phyloP scores from a whole-genome alignment of 1,284 basidiomycete species.

The Ceratobasidium sp. region DNA sequence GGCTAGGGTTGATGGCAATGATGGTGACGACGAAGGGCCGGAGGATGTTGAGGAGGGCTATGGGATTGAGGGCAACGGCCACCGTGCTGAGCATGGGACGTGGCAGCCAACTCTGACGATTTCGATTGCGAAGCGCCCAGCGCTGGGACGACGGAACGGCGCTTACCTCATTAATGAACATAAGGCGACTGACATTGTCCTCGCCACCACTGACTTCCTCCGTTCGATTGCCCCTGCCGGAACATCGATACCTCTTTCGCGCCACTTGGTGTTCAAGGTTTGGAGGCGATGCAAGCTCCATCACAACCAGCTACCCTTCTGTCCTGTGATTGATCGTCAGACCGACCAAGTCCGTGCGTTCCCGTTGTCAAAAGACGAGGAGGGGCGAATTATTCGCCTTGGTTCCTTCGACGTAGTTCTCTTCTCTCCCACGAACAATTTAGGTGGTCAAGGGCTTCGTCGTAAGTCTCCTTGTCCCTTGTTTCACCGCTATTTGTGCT shows the following conservation, averaged over 20 bases:
- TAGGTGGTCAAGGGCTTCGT: neutral
- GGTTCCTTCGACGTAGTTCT: constrained; percentile 16
- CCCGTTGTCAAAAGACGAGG: neutral
- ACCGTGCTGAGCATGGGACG: too few relatives aligned
- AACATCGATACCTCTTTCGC: neutral
- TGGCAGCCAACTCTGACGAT: too few relatives aligned
- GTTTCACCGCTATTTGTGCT: neutral
- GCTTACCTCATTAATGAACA: constrained; percentile 22
- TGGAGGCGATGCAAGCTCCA: constrained; percentile 21
- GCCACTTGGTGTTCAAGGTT: neutral
- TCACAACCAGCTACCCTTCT: constrained; percentile 10
- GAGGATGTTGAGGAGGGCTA: too few relatives aligned
- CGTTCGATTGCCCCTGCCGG: neutral
- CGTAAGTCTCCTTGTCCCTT: neutral
- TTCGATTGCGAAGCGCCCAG: too few relatives aligned
- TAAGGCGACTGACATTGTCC: neutral
- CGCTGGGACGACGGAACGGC: neutral
- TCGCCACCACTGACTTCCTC: neutral
- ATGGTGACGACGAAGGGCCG: neutral
- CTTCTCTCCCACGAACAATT: neutral
- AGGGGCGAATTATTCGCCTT: neutral
- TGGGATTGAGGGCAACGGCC: too few relatives aligned
- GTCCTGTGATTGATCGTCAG: neutral
- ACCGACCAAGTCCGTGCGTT: constrained; percentile 14
- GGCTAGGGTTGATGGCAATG: neutral